phyloP scores from a whole-genome alignment of 352 stramenopile genomes.

The Pythium myriotylum region DNA sequence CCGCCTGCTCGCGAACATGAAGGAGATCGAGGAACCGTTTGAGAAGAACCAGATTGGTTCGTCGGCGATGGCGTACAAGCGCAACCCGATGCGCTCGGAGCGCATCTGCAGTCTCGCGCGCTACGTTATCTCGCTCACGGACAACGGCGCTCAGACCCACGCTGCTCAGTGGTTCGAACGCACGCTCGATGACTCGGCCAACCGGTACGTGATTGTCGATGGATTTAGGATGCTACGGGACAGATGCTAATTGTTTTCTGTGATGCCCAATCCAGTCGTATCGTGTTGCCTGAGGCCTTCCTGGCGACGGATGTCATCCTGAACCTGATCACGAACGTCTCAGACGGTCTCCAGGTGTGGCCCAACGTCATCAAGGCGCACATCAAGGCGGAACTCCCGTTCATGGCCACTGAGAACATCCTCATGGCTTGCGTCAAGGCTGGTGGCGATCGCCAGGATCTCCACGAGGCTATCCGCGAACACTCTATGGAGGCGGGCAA shows the following conservation, averaged over 20 bases:
- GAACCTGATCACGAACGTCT: conserved; percentile 97
- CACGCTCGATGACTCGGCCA: conserved; percentile 98
- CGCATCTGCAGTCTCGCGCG: conserved; percentile 96
- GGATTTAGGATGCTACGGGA: neutral
- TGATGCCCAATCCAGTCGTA: conserved; percentile 61
- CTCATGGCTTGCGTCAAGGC: conserved; percentile 99
- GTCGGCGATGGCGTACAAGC: conserved; percentile 99
- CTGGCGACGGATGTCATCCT: conserved; percentile 98
- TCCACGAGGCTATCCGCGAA: conserved; percentile 98
- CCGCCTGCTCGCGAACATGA: conserved; percentile 98
- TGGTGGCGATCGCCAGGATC: conserved; percentile 93
- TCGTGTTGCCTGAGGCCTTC: conserved; percentile 98
- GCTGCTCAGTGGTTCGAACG: conserved; percentile 99
- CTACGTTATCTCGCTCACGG: conserved; percentile 98
- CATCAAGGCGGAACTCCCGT: conserved; percentile 98
- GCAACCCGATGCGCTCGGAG: conserved; percentile 99
- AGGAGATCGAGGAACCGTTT: conserved; percentile 97
- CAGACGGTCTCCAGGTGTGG: conserved; percentile 95
- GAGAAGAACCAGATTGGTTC: conserved; percentile 96
- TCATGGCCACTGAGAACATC: conserved; percentile 99
- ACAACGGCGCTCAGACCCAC: conserved; percentile 96
- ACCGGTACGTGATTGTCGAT: conserved; percentile 64
- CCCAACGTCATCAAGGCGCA: conserved; percentile 96
- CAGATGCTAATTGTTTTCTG: neutral
- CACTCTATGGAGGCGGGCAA: conserved; percentile 98